Evolutionary conservation across 2,329 filamentous ascomycete genomes (phyloP).

Genomic region (Penicillium sclerotigenum): DNA sequence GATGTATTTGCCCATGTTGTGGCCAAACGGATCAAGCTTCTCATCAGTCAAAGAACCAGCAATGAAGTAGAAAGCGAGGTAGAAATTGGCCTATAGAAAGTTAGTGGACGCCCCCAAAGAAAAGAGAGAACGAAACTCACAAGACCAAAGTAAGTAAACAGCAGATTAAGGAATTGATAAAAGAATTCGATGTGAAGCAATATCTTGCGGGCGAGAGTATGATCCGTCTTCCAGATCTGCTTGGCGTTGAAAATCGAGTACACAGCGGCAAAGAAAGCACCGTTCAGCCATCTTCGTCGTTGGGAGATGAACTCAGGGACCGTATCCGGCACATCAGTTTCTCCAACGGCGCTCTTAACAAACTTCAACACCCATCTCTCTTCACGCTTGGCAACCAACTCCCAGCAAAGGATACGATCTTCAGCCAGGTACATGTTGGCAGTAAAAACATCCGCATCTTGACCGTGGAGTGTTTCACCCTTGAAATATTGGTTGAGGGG

Average conservation of each 20-base stretch:
- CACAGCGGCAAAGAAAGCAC: slow-evolving; percentile 96
- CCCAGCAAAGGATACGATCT: slow-evolving; percentile 97
- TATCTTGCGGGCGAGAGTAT: slow-evolving; percentile 82
- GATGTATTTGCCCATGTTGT: slow-evolving; percentile 77
- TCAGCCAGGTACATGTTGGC: slow-evolving; percentile 99
- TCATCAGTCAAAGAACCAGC: slow-evolving; percentile 82
- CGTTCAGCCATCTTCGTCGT: slow-evolving; percentile 93
- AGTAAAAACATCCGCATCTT: slow-evolving; percentile 94
- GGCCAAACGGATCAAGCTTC: slow-evolving; percentile 83
- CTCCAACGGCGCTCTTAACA: slow-evolving; percentile 91
- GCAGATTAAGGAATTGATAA: slow-evolving; percentile 86
- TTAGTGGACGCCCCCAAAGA: slow-evolving; percentile 10
- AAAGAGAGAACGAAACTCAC: slow-evolving; percentile 29
- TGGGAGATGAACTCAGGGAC: slow-evolving; percentile 98
- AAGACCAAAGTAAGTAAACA: slow-evolving; percentile 97
- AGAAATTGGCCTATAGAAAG: slow-evolving; percentile 74
- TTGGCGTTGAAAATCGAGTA: slow-evolving; percentile 94
- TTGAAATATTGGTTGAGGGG: slow-evolving; percentile 99
- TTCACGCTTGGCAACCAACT: slow-evolving; percentile 89
- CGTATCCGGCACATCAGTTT: slow-evolving; percentile 93
- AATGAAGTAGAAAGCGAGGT: slow-evolving; percentile 97
- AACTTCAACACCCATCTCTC: slow-evolving; percentile 98
- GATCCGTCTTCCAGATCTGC: slow-evolving; percentile 90
- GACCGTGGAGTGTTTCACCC: slow-evolving; percentile 92
- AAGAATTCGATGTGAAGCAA: slow-evolving; percentile 92